Conservation (phyloP, 164 flowering plant genomes). For the Taxillus chinensis region DNA sequence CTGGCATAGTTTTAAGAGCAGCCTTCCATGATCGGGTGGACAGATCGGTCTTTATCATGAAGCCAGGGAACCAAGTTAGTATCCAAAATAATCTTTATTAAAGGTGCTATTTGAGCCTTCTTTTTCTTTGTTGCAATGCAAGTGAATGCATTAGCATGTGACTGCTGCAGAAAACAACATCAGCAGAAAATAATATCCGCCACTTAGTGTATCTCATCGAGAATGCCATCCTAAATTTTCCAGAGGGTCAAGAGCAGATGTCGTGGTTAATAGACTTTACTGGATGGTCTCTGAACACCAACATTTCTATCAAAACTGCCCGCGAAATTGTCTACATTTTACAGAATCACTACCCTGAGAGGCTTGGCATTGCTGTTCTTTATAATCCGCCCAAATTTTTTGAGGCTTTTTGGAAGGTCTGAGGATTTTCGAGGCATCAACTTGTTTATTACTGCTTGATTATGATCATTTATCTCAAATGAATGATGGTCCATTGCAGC, state of each 20-base stretch:
- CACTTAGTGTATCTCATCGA: conserved; percentile 71
- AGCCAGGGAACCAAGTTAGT: conserved; percentile 77
- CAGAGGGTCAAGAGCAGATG: conserved; percentile 72
- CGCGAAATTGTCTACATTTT: conserved; percentile 55
- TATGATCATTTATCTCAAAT: too few species aligned
- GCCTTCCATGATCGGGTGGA: conserved; percentile 45
- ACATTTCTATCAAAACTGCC: conserved; percentile 41
- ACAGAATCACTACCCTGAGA: conserved; percentile 83
- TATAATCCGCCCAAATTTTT: conserved; percentile 76
- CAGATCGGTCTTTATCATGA: conserved; percentile 60
- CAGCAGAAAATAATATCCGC: conserved; percentile 47
- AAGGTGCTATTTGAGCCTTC: neutral
- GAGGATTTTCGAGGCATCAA: neutral
- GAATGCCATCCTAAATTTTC: conserved; percentile 58
- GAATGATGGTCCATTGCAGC: conserved; percentile 22
- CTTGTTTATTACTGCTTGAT: too few species aligned
- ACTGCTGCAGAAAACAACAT: conserved; percentile 44
- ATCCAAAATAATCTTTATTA: neutral
- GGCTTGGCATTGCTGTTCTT: conserved; percentile 59
- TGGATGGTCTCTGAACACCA: conserved; percentile 44
- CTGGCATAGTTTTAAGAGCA: conserved; percentile 59
- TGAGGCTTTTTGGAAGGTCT: conserved; percentile 70
- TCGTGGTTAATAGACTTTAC: conserved; percentile 79
- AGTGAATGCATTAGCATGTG: neutral
- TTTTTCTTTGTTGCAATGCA: neutral